Evolutionary conservation across 106 monocot genomes (phyloP), one percentile per base, ranked within the genome.

Genomic region (Acorus gramineus): DNA sequence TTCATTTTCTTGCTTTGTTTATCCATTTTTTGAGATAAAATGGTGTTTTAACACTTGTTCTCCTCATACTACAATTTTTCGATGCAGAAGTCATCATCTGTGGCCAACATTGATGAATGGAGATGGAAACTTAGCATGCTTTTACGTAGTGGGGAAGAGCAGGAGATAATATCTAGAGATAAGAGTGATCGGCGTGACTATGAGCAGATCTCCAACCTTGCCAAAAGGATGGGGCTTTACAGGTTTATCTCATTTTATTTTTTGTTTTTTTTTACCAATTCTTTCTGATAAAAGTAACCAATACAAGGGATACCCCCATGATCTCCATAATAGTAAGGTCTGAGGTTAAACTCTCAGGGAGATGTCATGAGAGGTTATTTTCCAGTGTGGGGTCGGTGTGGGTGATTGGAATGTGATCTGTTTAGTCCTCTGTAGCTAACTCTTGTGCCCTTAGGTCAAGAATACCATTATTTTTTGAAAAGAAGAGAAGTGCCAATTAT

Each of bases 121-220:
- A 92, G 98, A 66, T 98, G 92, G 92, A 98, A 92, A 59, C 92
- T 98, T 49, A 88, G 88, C 75, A 69, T 98, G 85, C 92, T 98
- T 49, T 72, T 88, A 71, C 87, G 88, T 11, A 89, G 67, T 71
- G 28, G 69, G 7, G 88, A 88, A 48, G 92, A 98, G 55, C 85
- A 92, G 80, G 98, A 98, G 65, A 84, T 98, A 55, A 63, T 98
- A 4, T 98, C 98, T 12, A 85, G 79, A 67, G 98, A 98, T 56
- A 92, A 76, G 71, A 81, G 88, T 71, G 98, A 98, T 74, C 80
- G 92, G 6, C 91, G 98, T 65, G 98, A 98, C 67, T 92, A 98
- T 75, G 98, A 98, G 56, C 98, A 98, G 63, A 89, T 98, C 8
- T 83, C 98, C n/a, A 82, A 78, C 60, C 81, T 98, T 50, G 85